Base-by-base conservation (phyloP, 495 filamentous ascomycete genomes). In the Wilcoxina mikolae region DNA sequence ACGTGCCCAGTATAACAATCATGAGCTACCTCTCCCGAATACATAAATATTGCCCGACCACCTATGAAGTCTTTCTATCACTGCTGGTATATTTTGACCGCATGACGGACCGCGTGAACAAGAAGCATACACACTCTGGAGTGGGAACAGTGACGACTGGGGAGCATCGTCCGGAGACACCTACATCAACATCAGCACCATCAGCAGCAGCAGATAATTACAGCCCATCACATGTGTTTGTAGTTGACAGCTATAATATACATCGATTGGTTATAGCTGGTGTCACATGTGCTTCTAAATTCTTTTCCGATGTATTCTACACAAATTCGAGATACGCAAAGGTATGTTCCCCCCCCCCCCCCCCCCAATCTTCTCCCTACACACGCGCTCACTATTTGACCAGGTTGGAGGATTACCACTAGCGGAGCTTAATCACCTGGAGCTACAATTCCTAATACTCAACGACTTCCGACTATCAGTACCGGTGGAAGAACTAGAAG, bases 271-370 rank as follows among this genome's bases (percentile, higher is more conserved):
- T 96, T 43, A 99, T 99, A 68, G 88, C 91, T 7, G 91, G 89
- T 20, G 93, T 99, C 44, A 96, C 91, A 15, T 96, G 93, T 68
- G 90, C 93, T 10, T 95, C 89, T 77, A 99, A 99, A 71, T 99
- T 96, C 75, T 99, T 99, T 68, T 95, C 89, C 2, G 91, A 99
- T 72, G 87, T 96, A 41, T 99, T 99, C 63, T 99, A 96, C 64
- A 99, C 91, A 17, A 99, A 99, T 70, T 96, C 93, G 43, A 76
- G 91, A 77, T 99, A 99, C 68, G 91, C 93, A 57, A 99, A 96
- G 84, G 91, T 94, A 77, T 58, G 74, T 65, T 49, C 28, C 10
- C 31, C 31, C 0, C 4, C 5, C 39, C 20, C 39, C 4, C 20
- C 31, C 5, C 15, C 31, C 31, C 15, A 5, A 35, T 35, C 31